A percentile compares a stretch with the other conserved stretches of the same genome.
Evolutionary conservation across 2,329 filamentous ascomycete species (phyloP).

Genomic region (Parasarocladium wereldwijsianum): DNA sequence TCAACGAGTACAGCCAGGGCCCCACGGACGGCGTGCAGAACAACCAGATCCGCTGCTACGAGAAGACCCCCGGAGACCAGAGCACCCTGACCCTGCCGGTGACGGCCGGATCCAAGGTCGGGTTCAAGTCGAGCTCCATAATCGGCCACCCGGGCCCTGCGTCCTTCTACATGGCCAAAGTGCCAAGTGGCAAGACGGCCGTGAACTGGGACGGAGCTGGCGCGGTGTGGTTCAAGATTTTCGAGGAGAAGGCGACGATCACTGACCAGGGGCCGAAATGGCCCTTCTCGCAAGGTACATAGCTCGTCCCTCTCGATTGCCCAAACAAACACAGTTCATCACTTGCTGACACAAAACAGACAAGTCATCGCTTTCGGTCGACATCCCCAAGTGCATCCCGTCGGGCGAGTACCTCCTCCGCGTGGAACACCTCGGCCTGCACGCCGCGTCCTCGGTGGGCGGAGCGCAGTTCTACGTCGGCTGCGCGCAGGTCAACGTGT

Average conservation of each 20-base stretch:
- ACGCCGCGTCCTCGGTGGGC: slow-evolving; percentile 22
- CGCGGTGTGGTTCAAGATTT: slow-evolving; percentile 26
- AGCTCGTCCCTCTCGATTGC: background rate
- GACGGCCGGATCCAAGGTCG: slow-evolving; percentile 10
- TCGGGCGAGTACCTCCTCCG: slow-evolving; percentile 33
- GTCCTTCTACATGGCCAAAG: slow-evolving; percentile 21
- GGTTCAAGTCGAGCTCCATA: slow-evolving; percentile 20
- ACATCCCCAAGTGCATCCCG: slow-evolving; percentile 26
- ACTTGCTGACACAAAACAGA: slow-evolving; percentile 8
- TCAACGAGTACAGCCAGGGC: slow-evolving; percentile 33
- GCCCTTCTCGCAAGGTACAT: slow-evolving; percentile 19
- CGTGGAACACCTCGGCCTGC: slow-evolving; percentile 32
- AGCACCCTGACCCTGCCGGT: slow-evolving; percentile 25
- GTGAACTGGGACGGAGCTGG: slow-evolving; percentile 23
- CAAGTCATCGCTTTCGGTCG: slow-evolving; percentile 19
- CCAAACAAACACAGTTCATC: background rate
- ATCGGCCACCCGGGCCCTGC: slow-evolving; percentile 26
- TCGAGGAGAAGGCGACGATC: slow-evolving; percentile 24
- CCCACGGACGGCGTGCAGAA: slow-evolving; percentile 32
- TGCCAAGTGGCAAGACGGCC: slow-evolving; percentile 13
- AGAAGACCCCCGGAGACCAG: slow-evolving; percentile 23
- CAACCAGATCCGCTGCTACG: slow-evolving; percentile 34
- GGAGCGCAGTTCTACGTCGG: slow-evolving; percentile 32
- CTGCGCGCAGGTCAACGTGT: slow-evolving; percentile 25
- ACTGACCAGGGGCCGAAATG: slow-evolving; percentile 20